These are phyloP conservation scores for Aspergillus arachidicola DNA, from an alignment of 2,329 filamentous ascomycete genomes.

Conservation along the genomic window DNA sequence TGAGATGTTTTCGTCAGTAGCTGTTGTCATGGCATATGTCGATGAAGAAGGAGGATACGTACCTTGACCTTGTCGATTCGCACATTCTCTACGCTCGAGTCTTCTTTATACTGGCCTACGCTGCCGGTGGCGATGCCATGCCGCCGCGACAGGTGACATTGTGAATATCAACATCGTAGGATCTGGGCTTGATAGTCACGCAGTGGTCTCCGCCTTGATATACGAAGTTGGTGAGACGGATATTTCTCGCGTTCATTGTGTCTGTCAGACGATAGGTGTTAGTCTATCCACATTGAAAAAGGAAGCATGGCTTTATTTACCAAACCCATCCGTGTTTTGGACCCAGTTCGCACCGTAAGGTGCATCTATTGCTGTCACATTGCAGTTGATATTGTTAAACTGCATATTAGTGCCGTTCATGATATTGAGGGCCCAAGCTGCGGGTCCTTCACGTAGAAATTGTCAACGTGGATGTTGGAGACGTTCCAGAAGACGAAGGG, in stretches of 20 bases:
- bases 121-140: constrained; percentile 55
- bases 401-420: constrained; percentile 59
- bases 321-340: neutral
- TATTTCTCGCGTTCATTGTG: constrained; percentile 54
- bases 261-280: neutral
- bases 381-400: neutral
- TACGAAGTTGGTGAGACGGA: constrained; percentile 53
- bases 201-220: constrained; percentile 65
- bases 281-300: neutral
- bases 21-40: neutral
- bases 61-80: constrained; percentile 48
- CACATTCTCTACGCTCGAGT: constrained; percentile 55
- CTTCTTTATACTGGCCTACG: constrained; percentile 59
- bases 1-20: constrained; percentile 31
- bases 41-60: neutral
- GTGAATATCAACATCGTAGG: constrained; percentile 58
- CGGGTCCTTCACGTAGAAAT: constrained; percentile 56
- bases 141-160: constrained; percentile 59
- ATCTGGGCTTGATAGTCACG: constrained; percentile 64
- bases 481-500: constrained; percentile 20
- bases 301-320: neutral
- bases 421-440: constrained; percentile 58
- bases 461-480: constrained; percentile 55
- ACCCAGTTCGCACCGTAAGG: neutral
- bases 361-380: neutral